A percentile compares a stretch with the other conserved stretches of the same genome.
These are phyloP conservation scores for Pelargonium nanum DNA, from an alignment of 345 rosid species.

Conservation along the genomic window DNA sequence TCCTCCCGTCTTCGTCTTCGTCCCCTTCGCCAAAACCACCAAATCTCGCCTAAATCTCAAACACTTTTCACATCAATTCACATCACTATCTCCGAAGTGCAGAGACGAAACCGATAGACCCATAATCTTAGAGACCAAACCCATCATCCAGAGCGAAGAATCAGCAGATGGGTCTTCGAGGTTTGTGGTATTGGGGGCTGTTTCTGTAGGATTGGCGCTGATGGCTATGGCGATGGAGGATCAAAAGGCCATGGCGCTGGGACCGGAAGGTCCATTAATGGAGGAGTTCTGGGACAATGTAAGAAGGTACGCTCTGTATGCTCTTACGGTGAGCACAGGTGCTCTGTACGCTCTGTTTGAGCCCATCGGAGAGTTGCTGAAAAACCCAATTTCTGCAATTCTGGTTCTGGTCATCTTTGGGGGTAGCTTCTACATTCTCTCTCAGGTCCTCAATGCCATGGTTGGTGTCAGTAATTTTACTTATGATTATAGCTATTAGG, in stretches of 20 bases:
- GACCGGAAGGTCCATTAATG: slow-evolving; percentile 81
- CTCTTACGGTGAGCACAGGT: slow-evolving; percentile 85
- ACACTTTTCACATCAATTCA: too few species aligned
- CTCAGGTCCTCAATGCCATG: slow-evolving; percentile 84
- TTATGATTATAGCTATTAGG: slow-evolving; percentile 51
- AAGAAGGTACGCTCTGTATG: slow-evolving; percentile 87
- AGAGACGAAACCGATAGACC: not conserved
- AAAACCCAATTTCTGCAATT: slow-evolving; percentile 76
- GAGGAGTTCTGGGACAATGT: slow-evolving; percentile 99
- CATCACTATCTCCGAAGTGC: not conserved
- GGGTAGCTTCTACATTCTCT: slow-evolving; percentile 46
- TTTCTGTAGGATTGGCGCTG: slow-evolving; percentile 43
- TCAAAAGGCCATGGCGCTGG: slow-evolving; percentile 60
- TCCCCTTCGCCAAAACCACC: too few species aligned
- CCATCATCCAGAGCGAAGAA: not conserved
- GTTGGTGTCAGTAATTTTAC: slow-evolving; percentile 65
- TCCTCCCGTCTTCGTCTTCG: slow-evolving; percentile 2
- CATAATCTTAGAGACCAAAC: not conserved
- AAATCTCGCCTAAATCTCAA: slow-evolving; percentile 2
- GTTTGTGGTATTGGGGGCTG: slow-evolving; percentile 38
- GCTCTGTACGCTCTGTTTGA: slow-evolving; percentile 56
- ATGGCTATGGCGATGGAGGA: slow-evolving; percentile 40
- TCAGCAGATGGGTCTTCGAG: slow-evolving; percentile 25
- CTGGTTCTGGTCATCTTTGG: slow-evolving; percentile 53
- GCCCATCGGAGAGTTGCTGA: slow-evolving; percentile 62